phyloP scores from a whole-genome alignment of 306 rosid genomes.

The Sechiopsis laciniata region DNA sequence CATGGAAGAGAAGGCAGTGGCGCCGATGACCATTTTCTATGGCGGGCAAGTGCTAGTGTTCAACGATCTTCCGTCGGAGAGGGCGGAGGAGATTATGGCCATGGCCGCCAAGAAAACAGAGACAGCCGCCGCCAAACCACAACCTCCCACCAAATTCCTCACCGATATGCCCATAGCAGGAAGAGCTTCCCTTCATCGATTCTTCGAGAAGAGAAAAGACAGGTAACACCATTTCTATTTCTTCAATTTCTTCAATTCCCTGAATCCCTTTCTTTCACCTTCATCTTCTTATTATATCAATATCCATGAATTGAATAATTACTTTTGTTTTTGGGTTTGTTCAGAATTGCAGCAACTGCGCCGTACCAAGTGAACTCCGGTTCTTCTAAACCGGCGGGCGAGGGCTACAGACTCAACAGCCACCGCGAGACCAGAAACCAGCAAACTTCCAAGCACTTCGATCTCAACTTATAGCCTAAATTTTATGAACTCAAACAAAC shows the following conservation, averaged over 20 bases:
- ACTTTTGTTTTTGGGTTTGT: not conserved
- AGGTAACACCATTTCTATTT: conserved; percentile 38
- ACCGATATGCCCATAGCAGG: conserved; percentile 70
- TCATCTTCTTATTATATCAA: too few relatives aligned
- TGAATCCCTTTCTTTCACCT: too few relatives aligned
- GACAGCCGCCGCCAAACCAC: conserved; percentile 20
- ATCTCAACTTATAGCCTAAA: conserved; percentile 43
- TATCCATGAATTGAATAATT: too few relatives aligned
- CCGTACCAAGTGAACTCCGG: conserved; percentile 53
- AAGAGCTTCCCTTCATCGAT: conserved; percentile 80
- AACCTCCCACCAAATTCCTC: conserved; percentile 29
- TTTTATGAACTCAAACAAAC: too few relatives aligned
- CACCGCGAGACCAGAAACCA: conserved; percentile 33
- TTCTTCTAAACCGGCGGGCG: conserved; percentile 12
- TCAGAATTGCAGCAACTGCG: conserved; percentile 57
- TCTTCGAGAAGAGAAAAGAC: conserved; percentile 84
- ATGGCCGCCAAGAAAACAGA: conserved; percentile 47
- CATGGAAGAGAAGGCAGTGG: conserved; percentile 32
- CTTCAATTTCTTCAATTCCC: too few relatives aligned
- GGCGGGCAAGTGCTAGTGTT: conserved; percentile 62
- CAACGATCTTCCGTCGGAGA: conserved; percentile 42
- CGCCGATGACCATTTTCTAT: conserved; percentile 54
- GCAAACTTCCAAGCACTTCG: conserved; percentile 29
- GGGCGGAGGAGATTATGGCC: conserved; percentile 65
- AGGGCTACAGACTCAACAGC: conserved; percentile 20